Percentiles rank a stretch among this genome's conserved stretches.
Evolutionary conservation across 495 filamentous ascomycete species (phyloP).

Genomic region (Aspergillus taichungensis): DNA sequence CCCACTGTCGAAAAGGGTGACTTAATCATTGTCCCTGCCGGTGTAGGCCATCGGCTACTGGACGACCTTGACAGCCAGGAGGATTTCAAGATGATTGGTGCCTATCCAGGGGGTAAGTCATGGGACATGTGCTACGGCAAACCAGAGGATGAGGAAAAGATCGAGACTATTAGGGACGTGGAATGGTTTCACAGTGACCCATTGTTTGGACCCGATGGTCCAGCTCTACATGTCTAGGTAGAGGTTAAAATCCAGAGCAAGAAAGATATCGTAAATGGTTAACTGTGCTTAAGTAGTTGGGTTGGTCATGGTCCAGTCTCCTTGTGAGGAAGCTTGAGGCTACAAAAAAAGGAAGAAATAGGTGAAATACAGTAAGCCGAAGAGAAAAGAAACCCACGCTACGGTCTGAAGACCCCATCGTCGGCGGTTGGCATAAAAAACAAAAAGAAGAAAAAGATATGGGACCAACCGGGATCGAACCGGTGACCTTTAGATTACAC

Average conservation of each 20-base stretch:
- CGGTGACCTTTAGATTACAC: too few species aligned
- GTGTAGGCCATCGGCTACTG: slow-evolving; percentile 54
- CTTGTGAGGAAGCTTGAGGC: too few species aligned
- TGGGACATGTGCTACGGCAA: slow-evolving; percentile 69
- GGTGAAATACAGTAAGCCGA: too few species aligned
- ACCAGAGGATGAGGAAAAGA: slow-evolving; percentile 41
- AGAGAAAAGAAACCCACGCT: too few species aligned
- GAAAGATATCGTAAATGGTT: slow-evolving; percentile 4
- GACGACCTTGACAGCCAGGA: slow-evolving; percentile 37
- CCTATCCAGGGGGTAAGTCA: slow-evolving; percentile 46
- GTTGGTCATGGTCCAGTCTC: too few species aligned
- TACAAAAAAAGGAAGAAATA: too few species aligned
- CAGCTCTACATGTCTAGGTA: slow-evolving; percentile 30
- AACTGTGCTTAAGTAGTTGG: too few species aligned
- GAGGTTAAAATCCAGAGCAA: not conserved
- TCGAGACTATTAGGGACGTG: slow-evolving; percentile 35
- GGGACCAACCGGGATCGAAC: too few species aligned
- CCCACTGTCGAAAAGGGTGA: slow-evolving; percentile 48
- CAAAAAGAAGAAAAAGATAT: too few species aligned
- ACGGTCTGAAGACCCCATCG: too few species aligned
- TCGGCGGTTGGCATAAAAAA: too few species aligned
- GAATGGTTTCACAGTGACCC: slow-evolving; percentile 53
- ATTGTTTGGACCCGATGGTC: slow-evolving; percentile 49
- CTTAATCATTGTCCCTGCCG: slow-evolving; percentile 58
- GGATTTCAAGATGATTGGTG: slow-evolving; percentile 58